Conservation (phyloP, 73 alveolate genomes). For the Effrenium voratum region DNA sequence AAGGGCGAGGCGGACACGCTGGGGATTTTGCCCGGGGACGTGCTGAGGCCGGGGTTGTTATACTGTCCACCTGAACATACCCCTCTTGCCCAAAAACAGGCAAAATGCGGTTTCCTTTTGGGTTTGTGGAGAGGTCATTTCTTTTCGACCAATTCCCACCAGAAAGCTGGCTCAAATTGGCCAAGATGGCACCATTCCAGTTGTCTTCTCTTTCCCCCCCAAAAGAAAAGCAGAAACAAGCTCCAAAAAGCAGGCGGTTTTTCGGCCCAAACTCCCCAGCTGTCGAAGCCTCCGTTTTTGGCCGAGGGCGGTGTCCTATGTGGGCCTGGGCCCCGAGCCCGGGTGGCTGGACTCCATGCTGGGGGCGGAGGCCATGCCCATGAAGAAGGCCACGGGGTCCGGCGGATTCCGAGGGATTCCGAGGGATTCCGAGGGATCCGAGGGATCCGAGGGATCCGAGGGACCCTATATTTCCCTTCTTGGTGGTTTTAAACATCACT, state of each 20-base stretch:
- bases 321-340: slow-evolving; percentile 77
- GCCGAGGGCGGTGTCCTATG: slow-evolving; percentile 72
- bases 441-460: too few relatives aligned
- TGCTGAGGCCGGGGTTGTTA: too few relatives aligned
- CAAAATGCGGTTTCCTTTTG: neutral
- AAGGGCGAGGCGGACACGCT: slow-evolving; percentile 54
- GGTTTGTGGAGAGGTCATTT: neutral
- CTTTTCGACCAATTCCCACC: neutral
- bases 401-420: neutral
- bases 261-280: too few relatives aligned
- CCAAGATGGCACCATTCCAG: too few relatives aligned
- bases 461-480: too few relatives aligned
- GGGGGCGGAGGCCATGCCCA: slow-evolving; percentile 83
- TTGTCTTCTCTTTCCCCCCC: too few relatives aligned
- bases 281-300: too few relatives aligned
- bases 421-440: neutral
- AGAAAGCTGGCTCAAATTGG: neutral
- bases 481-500: too few relatives aligned
- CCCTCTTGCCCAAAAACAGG: too few relatives aligned
- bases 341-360: slow-evolving; percentile 86
- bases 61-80: too few relatives aligned
- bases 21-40: slow-evolving; percentile 36
- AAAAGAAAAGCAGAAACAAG: too few relatives aligned
- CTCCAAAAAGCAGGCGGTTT: too few relatives aligned
- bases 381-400: slow-evolving; percentile 28